Base-by-base conservation (phyloP, 495 filamentous ascomycete genomes). In the Penicillium pancosmium region DNA sequence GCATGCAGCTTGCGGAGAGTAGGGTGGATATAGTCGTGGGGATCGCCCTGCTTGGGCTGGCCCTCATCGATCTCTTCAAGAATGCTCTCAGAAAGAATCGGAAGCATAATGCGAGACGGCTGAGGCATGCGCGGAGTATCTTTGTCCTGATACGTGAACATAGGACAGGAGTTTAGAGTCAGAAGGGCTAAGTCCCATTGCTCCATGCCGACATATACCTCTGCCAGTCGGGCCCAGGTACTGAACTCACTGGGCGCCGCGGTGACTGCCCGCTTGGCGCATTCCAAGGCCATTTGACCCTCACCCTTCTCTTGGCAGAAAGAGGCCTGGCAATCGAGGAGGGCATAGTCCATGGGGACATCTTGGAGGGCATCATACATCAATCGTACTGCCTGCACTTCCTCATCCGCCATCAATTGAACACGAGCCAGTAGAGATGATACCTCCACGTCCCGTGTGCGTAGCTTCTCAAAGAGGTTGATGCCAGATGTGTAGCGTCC, bases 121-220 rank as follows among this genome's bases (percentile, higher is more conserved):
- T 94, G 91, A 18, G 94, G 94, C 89, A 97, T 92, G 56, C 93
- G 82, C 16, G 94, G 94, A 7, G 91, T 86, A 70, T 98, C 94
- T 64, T 97, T 97, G 71, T 98, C 94, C 70, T 97, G 93, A 73
- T 98, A 97, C 8, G 94, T 98, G 71, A 98, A 98, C 94, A 98
- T 98, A 4, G 94, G 94, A 61, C 95, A 98, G 4, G 93, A 97
- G 74, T 98, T 98, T n/a, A 98, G 80, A 5, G 95, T 98, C 9
- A 96, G 85, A 16, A 98, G 82, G 2, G 95, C 94, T 38, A 90
- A 67, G 64, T 97, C 94, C 91, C 93, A 98, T 70, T 93, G 89
- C 72, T 98, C 94, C 67, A 96, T 79, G 46, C 86, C 82, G 50
- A 98, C 87, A 57, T 98, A 98, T 19, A 98, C 86, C 68, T 97